These are phyloP conservation scores for Trichoderma gamsii DNA, from an alignment of 495 filamentous ascomycete species.

Conservation along the genomic window DNA sequence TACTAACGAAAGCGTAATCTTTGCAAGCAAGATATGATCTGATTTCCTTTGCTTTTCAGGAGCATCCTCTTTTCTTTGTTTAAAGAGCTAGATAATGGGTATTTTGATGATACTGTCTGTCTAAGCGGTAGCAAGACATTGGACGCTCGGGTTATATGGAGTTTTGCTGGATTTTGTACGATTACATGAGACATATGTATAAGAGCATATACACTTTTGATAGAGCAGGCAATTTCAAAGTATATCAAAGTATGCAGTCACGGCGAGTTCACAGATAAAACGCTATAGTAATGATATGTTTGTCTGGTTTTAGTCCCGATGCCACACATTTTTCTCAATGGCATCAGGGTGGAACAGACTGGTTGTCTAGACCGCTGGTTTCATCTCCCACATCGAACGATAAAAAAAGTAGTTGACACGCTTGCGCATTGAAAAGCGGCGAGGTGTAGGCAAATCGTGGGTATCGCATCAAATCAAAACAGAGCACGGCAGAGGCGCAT, in stretches of 20 bases:
- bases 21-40: slow-evolving; percentile 21
- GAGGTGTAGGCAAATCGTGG: slow-evolving; percentile 55
- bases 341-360: slow-evolving; percentile 56
- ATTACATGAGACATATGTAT: neutral
- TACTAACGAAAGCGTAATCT: slow-evolving; percentile 36
- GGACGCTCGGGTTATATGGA: neutral
- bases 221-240: neutral
- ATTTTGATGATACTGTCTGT: neutral
- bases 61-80: neutral
- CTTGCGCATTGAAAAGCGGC: slow-evolving; percentile 44
- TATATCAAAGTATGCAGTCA: neutral
- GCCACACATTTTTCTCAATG: slow-evolving; percentile 39
- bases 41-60: neutral
- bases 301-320: slow-evolving; percentile 56
- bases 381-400: slow-evolving; percentile 55
- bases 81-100: neutral
- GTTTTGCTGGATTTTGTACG: neutral
- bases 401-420: slow-evolving; percentile 46
- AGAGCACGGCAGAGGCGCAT: slow-evolving; percentile 14
- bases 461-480: slow-evolving; percentile 16
- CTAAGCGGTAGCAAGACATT: neutral
- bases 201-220: neutral
- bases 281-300: slow-evolving; percentile 29
- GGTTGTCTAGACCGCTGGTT: slow-evolving; percentile 56
- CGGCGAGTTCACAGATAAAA: neutral